Conservation (phyloP, 139 green algal genomes). For the Yamagishiella unicocca region DNA sequence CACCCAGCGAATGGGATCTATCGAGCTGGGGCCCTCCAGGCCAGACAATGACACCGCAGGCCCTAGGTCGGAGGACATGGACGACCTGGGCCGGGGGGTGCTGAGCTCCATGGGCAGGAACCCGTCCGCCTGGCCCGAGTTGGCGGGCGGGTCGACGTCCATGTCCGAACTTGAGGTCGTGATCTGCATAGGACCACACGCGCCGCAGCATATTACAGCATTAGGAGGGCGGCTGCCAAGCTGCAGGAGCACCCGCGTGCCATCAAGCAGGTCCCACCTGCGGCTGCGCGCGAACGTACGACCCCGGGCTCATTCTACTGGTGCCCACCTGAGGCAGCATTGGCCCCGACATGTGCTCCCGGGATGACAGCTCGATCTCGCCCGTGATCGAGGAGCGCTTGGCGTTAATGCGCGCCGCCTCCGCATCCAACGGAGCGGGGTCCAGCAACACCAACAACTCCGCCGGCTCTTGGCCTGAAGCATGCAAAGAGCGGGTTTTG, state of each 20-base stretch:
- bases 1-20: not conserved
- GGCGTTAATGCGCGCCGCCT: slow-evolving; percentile 53
- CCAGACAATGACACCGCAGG: not conserved
- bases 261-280: too few relatives aligned
- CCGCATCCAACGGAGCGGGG: slow-evolving; percentile 52
- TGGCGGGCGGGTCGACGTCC: slow-evolving; percentile 22
- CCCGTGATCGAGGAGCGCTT: slow-evolving; percentile 59
- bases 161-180: slow-evolving; percentile 2
- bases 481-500: too few relatives aligned
- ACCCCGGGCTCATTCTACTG: too few relatives aligned
- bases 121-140: not conserved
- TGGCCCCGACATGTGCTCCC: too few relatives aligned
- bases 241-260: not conserved
- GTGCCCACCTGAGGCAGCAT: not conserved
- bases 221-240: not conserved
- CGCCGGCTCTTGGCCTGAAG: slow-evolving; percentile 47
- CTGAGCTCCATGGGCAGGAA: slow-evolving; percentile 10
- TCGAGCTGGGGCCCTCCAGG: not conserved
- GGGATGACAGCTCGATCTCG: slow-evolving; percentile 38
- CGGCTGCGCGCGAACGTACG: not conserved
- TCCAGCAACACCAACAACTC: slow-evolving; percentile 51
- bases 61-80: too few relatives aligned
- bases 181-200: not conserved
- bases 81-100: slow-evolving; percentile 20
- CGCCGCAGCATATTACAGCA: too few relatives aligned